Evolutionary conservation across 208 protist species (phyloP).

Genomic region (Leptomonas pyrrhocoris): DNA sequence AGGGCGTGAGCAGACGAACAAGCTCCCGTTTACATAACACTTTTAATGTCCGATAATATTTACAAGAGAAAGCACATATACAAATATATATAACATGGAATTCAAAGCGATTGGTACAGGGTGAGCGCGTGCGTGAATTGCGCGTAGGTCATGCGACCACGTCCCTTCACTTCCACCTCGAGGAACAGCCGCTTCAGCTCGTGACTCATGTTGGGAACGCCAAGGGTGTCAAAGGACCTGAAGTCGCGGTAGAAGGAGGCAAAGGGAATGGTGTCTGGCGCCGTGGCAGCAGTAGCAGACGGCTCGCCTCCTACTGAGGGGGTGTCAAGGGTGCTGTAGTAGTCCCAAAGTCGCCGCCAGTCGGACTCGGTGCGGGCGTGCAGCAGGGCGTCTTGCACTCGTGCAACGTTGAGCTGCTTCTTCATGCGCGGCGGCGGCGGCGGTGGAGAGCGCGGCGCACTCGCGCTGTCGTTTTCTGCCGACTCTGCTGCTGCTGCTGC

Average conservation of each 20-base stretch:
- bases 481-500: conserved; percentile 27
- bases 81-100: neutral
- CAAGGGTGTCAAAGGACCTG: conserved; percentile 58
- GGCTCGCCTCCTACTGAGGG: neutral
- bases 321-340: conserved; percentile 41
- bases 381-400: conserved; percentile 48
- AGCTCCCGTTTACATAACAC: too few species aligned
- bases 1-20: too few species aligned
- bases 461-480: neutral
- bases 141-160: conserved; percentile 52
- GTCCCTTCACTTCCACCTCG: conserved; percentile 36
- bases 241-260: conserved; percentile 57
- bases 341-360: conserved; percentile 52
- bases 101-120: conserved; percentile 56
- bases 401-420: conserved; percentile 33
- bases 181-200: conserved; percentile 50
- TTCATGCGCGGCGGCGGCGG: conserved; percentile 39
- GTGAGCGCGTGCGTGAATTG: conserved; percentile 57
- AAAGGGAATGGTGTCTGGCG: conserved; percentile 28
- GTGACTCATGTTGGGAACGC: conserved; percentile 50
- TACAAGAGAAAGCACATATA: neutral
- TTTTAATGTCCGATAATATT: neutral
- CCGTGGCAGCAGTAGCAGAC: conserved; percentile 1
- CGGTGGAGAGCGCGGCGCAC: neutral
- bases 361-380: conserved; percentile 38